Percentiles rank a stretch among this genome's conserved stretches.
These are phyloP conservation scores for Dictyostelium discoideum DNA, from an alignment of 78 protist genomes.

Conservation along the genomic window dicty_2.7 NC_007090.3:1391501-1392000, in stretches of 20 bases:
- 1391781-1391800: background rate
- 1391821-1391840: constrained; percentile 4
- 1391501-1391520: background rate
- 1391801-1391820: background rate
- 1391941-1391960: background rate
- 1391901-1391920: background rate
- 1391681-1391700: background rate
- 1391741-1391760: background rate
- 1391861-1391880: background rate
- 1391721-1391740: background rate
- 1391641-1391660: too few relatives aligned
- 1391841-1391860: background rate
- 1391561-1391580: background rate
- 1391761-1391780: background rate
- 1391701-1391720: background rate
- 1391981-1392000: background rate
- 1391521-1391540: background rate
- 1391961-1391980: too few relatives aligned
- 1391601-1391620: background rate
- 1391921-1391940: constrained; percentile 3
- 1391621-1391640: background rate
- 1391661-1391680: background rate
- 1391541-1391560: background rate
- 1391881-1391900: background rate
- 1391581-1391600: background rate